Evolutionary conservation across 495 filamentous ascomycete species (phyloP).

Genomic region (Trichodelitschia bisporula): DNA sequence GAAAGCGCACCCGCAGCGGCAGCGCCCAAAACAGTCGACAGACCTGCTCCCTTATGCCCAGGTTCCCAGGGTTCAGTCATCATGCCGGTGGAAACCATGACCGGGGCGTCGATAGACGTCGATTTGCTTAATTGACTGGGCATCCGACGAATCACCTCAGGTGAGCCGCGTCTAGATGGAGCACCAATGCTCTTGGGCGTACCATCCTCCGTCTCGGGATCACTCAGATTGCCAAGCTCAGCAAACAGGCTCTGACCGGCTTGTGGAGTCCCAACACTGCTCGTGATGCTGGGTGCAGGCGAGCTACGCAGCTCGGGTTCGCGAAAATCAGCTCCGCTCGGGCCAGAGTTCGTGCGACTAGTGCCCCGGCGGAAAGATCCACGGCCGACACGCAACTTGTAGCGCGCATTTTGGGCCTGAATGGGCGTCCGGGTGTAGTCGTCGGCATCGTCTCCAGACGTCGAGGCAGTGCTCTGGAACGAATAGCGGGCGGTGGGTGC

Average conservation of each 20-base stretch:
- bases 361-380: constrained; percentile 10
- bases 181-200: too few relatives aligned
- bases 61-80: constrained; percentile 74
- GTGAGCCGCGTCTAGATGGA: too few relatives aligned
- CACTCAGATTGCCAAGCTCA: constrained; percentile 58
- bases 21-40: too few relatives aligned
- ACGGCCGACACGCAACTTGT: constrained; percentile 43
- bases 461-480: constrained; percentile 73
- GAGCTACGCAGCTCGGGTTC: constrained; percentile 17
- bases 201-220: constrained; percentile 25
- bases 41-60: too few relatives aligned
- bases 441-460: constrained; percentile 56
- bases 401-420: constrained; percentile 34
- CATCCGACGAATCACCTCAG: too few relatives aligned
- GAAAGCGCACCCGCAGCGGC: too few relatives aligned
- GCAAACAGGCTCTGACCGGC: constrained; percentile 67
- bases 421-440: constrained; percentile 34
- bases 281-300: constrained; percentile 29
- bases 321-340: constrained; percentile 6
- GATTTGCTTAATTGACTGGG: too few relatives aligned
- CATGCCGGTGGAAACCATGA: constrained; percentile 41
- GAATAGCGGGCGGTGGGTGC: constrained; percentile 28
- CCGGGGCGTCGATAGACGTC: too few relatives aligned
- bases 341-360: constrained; percentile 17
- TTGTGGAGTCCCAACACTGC: constrained; percentile 23